Evolutionary conservation across 2,329 filamentous ascomycete genomes (phyloP).

Genomic region (Penicillium sp.): DNA sequence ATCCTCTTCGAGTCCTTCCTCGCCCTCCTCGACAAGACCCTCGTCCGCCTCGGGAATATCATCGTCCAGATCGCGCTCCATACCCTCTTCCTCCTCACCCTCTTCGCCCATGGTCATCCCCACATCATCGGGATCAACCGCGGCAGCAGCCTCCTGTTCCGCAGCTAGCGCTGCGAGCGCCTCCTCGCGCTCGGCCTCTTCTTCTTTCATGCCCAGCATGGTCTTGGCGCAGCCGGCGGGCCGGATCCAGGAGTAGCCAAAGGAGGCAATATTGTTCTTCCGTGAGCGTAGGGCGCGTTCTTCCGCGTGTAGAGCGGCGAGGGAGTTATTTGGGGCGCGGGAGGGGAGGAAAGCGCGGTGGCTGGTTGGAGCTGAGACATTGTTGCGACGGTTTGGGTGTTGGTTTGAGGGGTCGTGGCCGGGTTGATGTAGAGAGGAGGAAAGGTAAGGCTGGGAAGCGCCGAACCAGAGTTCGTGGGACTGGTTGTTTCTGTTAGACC

Average conservation of each 20-base stretch:
- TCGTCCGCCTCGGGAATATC: slow-evolving; percentile 54
- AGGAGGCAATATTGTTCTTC: slow-evolving; percentile 81
- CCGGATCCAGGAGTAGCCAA: slow-evolving; percentile 87
- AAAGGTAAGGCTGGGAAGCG: slow-evolving; percentile 61
- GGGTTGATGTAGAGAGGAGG: slow-evolving; percentile 39
- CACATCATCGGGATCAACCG: slow-evolving; percentile 47
- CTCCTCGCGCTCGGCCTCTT: slow-evolving; percentile 86
- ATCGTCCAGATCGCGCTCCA: slow-evolving; percentile 53
- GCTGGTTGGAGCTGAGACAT: slow-evolving; percentile 31
- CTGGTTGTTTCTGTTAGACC: slow-evolving; percentile 48
- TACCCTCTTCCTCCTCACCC: slow-evolving; percentile 47
- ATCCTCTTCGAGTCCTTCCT: slow-evolving; percentile 57
- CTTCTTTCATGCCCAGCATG: slow-evolving; percentile 86
- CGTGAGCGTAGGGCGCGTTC: slow-evolving; percentile 78
- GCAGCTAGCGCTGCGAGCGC: slow-evolving; percentile 75
- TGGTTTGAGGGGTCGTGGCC: slow-evolving; percentile 37
- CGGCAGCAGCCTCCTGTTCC: slow-evolving; percentile 70
- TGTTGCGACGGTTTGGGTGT: slow-evolving; percentile 36
- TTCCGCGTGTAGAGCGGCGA: slow-evolving; percentile 74
- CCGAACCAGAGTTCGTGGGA: slow-evolving; percentile 77
- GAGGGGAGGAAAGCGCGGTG: slow-evolving; percentile 47
- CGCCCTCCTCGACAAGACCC: slow-evolving; percentile 50
- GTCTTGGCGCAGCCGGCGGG: slow-evolving; percentile 90
- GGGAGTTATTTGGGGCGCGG: slow-evolving; percentile 63
- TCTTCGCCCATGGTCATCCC: slow-evolving; percentile 39